A percentile compares a stretch with the other conserved stretches of the same genome.
These are phyloP conservation scores for Solanum sejunctum DNA, from an alignment of 257 asterid species.

Conservation along the genomic window DNA sequence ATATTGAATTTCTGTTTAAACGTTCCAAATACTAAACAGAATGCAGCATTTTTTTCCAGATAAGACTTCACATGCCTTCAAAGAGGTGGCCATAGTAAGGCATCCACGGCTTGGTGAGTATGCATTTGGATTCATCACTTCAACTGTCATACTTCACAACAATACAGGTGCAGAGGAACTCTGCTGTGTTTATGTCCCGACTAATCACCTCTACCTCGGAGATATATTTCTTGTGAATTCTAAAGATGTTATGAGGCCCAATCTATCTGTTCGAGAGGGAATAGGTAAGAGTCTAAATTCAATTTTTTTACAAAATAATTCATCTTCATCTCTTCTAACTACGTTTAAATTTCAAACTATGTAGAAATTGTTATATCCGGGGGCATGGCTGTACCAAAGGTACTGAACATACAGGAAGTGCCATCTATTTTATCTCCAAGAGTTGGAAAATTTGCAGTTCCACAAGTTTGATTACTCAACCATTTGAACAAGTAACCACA, in stretches of 20 bases:
- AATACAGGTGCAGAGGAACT: slow-evolving; percentile 65
- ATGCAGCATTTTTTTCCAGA: slow-evolving; percentile 19
- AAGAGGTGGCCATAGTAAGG: slow-evolving; percentile 68
- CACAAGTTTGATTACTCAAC: slow-evolving; percentile 21
- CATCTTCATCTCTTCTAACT: neutral
- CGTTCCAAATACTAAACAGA: neutral
- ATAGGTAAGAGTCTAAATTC: slow-evolving; percentile 36
- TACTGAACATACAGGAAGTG: slow-evolving; percentile 37
- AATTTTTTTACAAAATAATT: neutral
- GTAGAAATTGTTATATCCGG: slow-evolving; percentile 80
- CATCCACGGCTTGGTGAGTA: slow-evolving; percentile 81
- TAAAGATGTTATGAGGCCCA: slow-evolving; percentile 61
- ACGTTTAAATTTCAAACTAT: neutral
- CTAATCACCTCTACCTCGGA: slow-evolving; percentile 86
- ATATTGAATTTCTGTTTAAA: neutral
- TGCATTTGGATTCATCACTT: slow-evolving; percentile 69
- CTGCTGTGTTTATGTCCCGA: slow-evolving; percentile 71
- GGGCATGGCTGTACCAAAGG: slow-evolving; percentile 67
- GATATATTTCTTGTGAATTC: slow-evolving; percentile 69
- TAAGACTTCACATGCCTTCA: slow-evolving; percentile 69
- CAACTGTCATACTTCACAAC: slow-evolving; percentile 48
- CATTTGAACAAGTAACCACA: neutral
- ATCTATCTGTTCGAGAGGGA: slow-evolving; percentile 73
- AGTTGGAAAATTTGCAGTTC: slow-evolving; percentile 43
- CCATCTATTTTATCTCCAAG: slow-evolving; percentile 44